A percentile compares a stretch with the other conserved stretches of the same genome.
Evolutionary conservation across 306 rosid genomes (phyloP).

Genomic region (Rosa persica): DNA sequence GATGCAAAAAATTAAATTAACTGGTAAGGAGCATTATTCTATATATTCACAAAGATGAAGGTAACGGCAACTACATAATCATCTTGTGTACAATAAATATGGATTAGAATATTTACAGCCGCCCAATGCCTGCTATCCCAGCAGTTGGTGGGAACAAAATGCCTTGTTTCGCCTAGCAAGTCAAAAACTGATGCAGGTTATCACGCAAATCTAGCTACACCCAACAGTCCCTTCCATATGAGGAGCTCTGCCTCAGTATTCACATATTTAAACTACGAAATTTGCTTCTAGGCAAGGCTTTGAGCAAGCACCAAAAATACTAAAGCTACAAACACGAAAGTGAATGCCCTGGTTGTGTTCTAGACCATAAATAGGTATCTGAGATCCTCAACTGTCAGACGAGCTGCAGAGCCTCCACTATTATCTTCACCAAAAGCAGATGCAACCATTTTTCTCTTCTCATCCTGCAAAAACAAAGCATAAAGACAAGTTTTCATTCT

Average conservation of each 20-base stretch:
- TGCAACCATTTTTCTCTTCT: constrained; percentile 95
- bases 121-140: constrained; percentile 16
- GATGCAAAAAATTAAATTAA: not conserved
- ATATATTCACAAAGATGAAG: not conserved
- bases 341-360: constrained; percentile 7
- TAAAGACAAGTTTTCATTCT: constrained; percentile 9
- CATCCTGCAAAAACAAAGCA: constrained; percentile 61
- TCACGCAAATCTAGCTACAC: constrained; percentile 18
- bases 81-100: not conserved
- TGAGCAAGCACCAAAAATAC: constrained; percentile 13
- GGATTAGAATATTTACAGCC: constrained; percentile 28
- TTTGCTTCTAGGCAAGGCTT: constrained; percentile 18
- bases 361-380: constrained; percentile 93
- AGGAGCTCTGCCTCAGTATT: constrained; percentile 10
- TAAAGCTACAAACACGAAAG: not conserved
- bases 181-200: constrained; percentile 16
- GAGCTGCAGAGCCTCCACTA: constrained; percentile 62
- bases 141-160: constrained; percentile 35
- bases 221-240: not conserved
- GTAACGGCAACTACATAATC: not conserved
- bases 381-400: constrained; percentile 92
- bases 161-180: constrained; percentile 20
- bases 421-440: constrained; percentile 98
- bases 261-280: not conserved
- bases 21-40: not conserved